Evolutionary conservation across 2,329 filamentous ascomycete genomes (phyloP).

Genomic region (Alternaria metachromatica): DNA sequence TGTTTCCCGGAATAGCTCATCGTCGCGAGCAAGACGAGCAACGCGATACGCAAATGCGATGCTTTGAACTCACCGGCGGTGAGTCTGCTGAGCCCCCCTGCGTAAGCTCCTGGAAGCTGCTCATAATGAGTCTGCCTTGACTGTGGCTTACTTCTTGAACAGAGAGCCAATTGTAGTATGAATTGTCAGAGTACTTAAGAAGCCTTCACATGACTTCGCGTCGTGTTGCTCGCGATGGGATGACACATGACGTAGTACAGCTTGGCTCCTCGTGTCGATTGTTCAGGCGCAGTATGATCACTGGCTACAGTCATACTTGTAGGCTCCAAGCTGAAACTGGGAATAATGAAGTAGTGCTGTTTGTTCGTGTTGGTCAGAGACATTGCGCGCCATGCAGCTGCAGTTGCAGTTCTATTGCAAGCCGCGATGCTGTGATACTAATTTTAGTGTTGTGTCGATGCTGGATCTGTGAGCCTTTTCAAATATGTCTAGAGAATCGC

Average conservation of each 20-base stretch:
- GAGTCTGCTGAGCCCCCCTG: neutral
- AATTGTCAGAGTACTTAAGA: slow-evolving; percentile 8
- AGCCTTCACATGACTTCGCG: slow-evolving; percentile 35
- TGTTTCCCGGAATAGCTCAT: neutral
- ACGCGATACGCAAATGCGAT: neutral
- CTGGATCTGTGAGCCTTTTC: neutral
- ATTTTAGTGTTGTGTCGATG: neutral
- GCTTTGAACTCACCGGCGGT: neutral
- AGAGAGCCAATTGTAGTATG: slow-evolving; percentile 1
- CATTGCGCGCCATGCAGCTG: neutral
- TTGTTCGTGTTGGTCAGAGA: neutral
- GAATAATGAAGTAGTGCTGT: neutral
- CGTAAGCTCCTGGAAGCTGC: neutral
- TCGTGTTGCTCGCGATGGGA: slow-evolving; percentile 20
- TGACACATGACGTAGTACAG: neutral
- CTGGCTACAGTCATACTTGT: neutral
- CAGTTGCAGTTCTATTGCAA: neutral
- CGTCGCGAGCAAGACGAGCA: neutral
- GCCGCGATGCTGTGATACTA: neutral
- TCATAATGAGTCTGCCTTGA: neutral
- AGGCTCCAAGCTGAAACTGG: neutral
- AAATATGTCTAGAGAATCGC: neutral
- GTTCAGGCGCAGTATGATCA: slow-evolving; percentile 3
- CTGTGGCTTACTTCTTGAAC: neutral
- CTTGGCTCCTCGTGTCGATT: slow-evolving; percentile 5